Conservation (phyloP, 345 rosid genomes). For the Brassica cretica region DNA sequence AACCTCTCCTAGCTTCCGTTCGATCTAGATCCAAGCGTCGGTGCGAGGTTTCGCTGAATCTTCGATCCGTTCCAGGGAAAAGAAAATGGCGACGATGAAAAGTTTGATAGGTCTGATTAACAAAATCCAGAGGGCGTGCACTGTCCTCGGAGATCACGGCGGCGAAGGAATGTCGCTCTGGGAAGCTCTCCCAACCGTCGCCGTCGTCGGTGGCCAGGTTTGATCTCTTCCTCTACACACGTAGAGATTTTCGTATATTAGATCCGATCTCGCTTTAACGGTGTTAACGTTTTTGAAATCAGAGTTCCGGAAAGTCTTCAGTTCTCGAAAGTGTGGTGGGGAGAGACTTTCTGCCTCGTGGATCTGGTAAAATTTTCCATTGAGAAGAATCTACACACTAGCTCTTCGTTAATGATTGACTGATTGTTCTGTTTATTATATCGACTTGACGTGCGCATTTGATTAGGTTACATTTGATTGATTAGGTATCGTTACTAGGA, state of each 20-base stretch:
- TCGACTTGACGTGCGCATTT: too few relatives aligned
- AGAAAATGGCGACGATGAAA: conserved; percentile 91
- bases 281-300: conserved; percentile 8
- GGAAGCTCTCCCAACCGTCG: conserved; percentile 98
- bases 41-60: conserved; percentile 61
- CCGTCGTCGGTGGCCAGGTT: conserved; percentile 99
- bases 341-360: conserved; percentile 97
- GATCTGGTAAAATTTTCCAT: conserved; percentile 75
- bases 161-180: conserved; percentile 99
- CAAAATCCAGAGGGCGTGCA: conserved; percentile 96
- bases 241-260: background rate
- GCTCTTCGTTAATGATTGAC: background rate
- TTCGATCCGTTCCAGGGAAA: conserved; percentile 31
- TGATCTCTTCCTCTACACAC: conserved; percentile 8
- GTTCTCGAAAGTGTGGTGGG: conserved; percentile 96
- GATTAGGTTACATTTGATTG: conserved; percentile 8
- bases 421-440: background rate
- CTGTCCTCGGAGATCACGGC: conserved; percentile 95
- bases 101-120: conserved; percentile 93
- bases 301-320: conserved; percentile 98
- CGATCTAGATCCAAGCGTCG: conserved; percentile 33
- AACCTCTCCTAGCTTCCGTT: background rate
- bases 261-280: conserved; percentile 22
- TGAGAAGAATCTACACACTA: background rate
- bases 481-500: conserved; percentile 89